phyloP scores from a whole-genome alignment of 257 asterid genomes.

The Jacaranda mimosifolia region DNA sequence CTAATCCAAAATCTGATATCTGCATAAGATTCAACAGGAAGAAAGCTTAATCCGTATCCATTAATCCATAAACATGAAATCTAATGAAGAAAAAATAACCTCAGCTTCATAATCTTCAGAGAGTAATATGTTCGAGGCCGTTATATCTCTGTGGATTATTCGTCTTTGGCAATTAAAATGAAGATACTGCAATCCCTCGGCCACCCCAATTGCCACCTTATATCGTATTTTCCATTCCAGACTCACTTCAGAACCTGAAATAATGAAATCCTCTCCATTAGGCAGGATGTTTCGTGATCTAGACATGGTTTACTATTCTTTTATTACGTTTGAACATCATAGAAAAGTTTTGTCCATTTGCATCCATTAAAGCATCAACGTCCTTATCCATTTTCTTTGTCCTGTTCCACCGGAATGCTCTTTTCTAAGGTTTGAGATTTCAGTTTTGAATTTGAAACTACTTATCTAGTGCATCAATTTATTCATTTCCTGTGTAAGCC shows the following conservation, averaged over 20 bases:
- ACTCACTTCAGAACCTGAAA: slow-evolving; percentile 63
- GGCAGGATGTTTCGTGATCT: slow-evolving; percentile 14
- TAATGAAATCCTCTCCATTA: slow-evolving; percentile 44
- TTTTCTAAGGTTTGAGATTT: neutral
- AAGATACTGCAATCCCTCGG: slow-evolving; percentile 89
- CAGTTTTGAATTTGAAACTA: neutral
- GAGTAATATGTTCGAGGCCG: slow-evolving; percentile 89
- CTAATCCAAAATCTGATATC: slow-evolving; percentile 99
- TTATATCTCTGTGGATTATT: slow-evolving; percentile 92
- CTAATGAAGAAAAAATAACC: slow-evolving; percentile 45
- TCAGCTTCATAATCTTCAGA: slow-evolving; percentile 88
- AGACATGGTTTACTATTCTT: neutral
- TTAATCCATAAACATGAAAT: neutral
- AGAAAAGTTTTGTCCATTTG: neutral
- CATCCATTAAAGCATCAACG: neutral
- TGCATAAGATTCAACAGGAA: slow-evolving; percentile 34
- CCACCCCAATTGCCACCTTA: slow-evolving; percentile 85
- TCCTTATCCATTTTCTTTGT: neutral
- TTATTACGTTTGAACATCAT: neutral
- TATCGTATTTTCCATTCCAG: slow-evolving; percentile 75
- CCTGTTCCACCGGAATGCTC: neutral
- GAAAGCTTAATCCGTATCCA: neutral
- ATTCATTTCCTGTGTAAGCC: neutral
- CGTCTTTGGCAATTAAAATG: slow-evolving; percentile 82
- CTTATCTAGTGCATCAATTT: neutral